Percentiles rank a stretch among this genome's conserved stretches.
phyloP scores from a whole-genome alignment of 164 flowering plant genomes.

The Berberis vulgaris region DNA sequence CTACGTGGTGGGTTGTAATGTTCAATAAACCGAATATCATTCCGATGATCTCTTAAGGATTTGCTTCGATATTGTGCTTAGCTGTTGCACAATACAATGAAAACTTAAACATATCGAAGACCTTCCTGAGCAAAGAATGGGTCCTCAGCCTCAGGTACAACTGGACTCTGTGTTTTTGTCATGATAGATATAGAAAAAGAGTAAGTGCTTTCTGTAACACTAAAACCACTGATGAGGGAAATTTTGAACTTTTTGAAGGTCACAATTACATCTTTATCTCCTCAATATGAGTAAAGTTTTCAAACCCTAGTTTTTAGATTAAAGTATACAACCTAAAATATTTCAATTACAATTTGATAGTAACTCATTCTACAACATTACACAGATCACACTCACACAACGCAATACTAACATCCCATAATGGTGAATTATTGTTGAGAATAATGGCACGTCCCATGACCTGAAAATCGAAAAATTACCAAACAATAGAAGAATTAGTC shows the following conservation, averaged over 20 bases:
- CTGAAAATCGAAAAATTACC: constrained; percentile 24
- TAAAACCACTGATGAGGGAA: constrained; percentile 8
- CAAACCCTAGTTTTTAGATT: neutral
- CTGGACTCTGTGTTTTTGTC: too few relatives aligned
- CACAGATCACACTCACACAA: too few relatives aligned
- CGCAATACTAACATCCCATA: neutral
- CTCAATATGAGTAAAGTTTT: constrained; percentile 1
- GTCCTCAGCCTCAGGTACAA: too few relatives aligned
- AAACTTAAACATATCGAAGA: too few relatives aligned
- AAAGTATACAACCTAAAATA: neutral
- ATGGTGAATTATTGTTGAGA: constrained; percentile 32
- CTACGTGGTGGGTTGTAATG: too few relatives aligned
- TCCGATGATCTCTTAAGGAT: too few relatives aligned
- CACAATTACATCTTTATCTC: neutral
- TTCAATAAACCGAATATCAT: too few relatives aligned
- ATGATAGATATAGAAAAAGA: neutral
- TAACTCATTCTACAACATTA: too few relatives aligned
- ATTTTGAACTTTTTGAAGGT: neutral
- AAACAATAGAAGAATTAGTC: neutral
- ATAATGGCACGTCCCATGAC: constrained; percentile 53
- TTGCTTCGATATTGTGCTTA: too few relatives aligned
- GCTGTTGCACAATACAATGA: too few relatives aligned
- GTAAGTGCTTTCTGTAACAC: neutral
- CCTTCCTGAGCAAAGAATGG: too few relatives aligned
- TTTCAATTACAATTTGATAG: too few relatives aligned